Base-by-base conservation (phyloP, 352 stramenopile species). In the Phytopythium cucurbitacearum region DNA sequence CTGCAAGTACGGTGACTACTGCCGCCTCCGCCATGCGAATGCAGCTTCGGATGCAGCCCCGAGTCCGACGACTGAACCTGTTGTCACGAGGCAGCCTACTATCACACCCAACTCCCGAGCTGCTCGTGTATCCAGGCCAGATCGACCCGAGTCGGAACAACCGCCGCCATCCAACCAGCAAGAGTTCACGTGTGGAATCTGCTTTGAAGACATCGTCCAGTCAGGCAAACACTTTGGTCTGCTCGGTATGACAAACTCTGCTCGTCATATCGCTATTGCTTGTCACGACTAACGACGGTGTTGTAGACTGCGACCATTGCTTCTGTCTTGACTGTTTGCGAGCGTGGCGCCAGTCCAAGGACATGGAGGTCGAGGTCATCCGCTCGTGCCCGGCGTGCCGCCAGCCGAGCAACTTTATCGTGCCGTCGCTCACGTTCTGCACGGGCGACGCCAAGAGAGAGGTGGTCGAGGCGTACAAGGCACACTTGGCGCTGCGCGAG, bases 161-260 rank as follows among this genome's bases (percentile, higher is more conserved):
- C 5, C 28, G 35, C 13, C 4, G 13, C 34, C 8, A 21, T 10
- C 16, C 11, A 73, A 74, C 36, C 62, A 80, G 16, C 60, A 73
- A 16, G 75, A 86, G 48, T 82, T 73, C 40, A 89, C 73, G 28
- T 91, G 81, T 45, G 81, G 81, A n/a, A 84, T 91, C 34, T 91
- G 81, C 69, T 89, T 91, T 51, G 81, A 91, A 51, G 81, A 91
- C 51, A 81, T 91, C 37, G 79, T 91, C 21, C 63, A 89, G 50
- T 73, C 62, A 8, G 78, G 79, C 58, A 91, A 91, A 57, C 64
- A 88, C 48, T 91, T 91, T 69, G 81, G 81, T 0, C 69, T 91
- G n/a, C 46, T 91, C 32, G 76, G 80, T 90, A 65, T 53, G 74
- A 70, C 42, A 35, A 5, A 7, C 11, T 11, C 11, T 36, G 34